Percentiles rank a stretch among this genome's conserved stretches.
phyloP scores from a whole-genome alignment of 371 early-diverging fungal genomes.

The Basidiobolus meristosporus region DNA sequence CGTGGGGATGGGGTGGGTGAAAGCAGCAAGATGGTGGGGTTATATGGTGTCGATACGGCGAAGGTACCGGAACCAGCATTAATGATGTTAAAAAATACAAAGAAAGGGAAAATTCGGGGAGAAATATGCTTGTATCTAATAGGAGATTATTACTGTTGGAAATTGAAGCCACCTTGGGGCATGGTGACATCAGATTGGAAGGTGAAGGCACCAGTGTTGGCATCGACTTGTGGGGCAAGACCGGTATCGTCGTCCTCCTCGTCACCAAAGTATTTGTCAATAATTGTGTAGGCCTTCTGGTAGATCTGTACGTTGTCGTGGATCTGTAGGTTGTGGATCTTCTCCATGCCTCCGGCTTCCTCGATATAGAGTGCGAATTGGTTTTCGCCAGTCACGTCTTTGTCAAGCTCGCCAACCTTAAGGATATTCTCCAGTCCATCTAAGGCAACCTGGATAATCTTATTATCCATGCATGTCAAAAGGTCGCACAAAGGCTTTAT shows the following conservation, averaged over 20 bases:
- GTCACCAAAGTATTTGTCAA: conserved; percentile 85
- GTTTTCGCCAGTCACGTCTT: conserved; percentile 40
- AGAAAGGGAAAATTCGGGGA: too few relatives aligned
- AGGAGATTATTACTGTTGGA: conserved; percentile 11
- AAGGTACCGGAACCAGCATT: too few relatives aligned
- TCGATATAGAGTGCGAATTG: conserved; percentile 71
- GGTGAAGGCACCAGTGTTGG: conserved; percentile 39
- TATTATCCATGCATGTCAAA: conserved; percentile 75
- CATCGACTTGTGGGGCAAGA: conserved; percentile 43
- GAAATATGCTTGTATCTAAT: too few relatives aligned
- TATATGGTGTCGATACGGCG: too few relatives aligned
- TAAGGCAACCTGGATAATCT: conserved; percentile 86
- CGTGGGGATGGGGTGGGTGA: too few relatives aligned
- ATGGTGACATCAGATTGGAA: conserved; percentile 32
- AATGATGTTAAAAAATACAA: too few relatives aligned
- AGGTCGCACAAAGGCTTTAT: conserved; percentile 92
- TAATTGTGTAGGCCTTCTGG: conserved; percentile 76
- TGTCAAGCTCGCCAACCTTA: conserved; percentile 78
- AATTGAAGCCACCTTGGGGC: conserved; percentile 61
- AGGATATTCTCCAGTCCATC: conserved; percentile 96
- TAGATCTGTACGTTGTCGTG: conserved; percentile 89
- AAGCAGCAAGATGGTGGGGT: too few relatives aligned
- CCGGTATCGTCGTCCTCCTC: conserved; percentile 62
- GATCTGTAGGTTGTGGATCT: conserved; percentile 73
- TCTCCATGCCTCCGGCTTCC: conserved; percentile 82